A percentile compares a stretch with the other conserved stretches of the same genome.
Conservation (phyloP, 352 stramenopile genomes). For the Phytophthora palmivora region DNA sequence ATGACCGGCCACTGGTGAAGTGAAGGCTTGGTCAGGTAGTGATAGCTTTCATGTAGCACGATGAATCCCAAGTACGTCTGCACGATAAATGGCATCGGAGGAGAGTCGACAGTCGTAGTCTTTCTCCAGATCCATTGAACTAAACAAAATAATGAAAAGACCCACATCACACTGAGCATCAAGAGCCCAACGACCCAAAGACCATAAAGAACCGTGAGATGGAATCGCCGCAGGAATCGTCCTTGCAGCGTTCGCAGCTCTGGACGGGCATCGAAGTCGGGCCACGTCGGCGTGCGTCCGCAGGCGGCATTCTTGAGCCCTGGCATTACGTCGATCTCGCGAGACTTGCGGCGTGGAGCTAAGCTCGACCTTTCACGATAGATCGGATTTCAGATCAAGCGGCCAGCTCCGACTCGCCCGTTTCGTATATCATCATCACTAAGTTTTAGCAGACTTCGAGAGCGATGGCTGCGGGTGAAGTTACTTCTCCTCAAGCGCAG, state of each 20-base stretch:
- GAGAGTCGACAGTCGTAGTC: neutral
- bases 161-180: constrained; percentile 29
- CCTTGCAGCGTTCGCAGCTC: constrained; percentile 40
- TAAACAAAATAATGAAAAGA: constrained; percentile 22
- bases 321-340: constrained; percentile 6
- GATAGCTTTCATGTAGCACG: constrained; percentile 54
- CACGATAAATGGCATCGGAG: constrained; percentile 14
- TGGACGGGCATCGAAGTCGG: constrained; percentile 28
- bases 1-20: constrained; percentile 53
- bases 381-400: neutral
- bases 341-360: too few species aligned
- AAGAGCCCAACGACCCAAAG: constrained; percentile 44
- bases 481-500: too few species aligned
- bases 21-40: constrained; percentile 29
- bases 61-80: constrained; percentile 44
- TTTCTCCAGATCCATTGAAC: constrained; percentile 21
- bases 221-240: constrained; percentile 38
- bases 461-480: too few species aligned
- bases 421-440: too few species aligned
- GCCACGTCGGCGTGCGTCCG: constrained; percentile 23
- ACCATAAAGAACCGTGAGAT: constrained; percentile 37
- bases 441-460: too few species aligned
- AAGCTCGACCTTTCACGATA: constrained; percentile 10
- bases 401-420: too few species aligned
- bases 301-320: constrained; percentile 23